A percentile compares a stretch with the other conserved stretches of the same genome.
These are phyloP conservation scores for Mycena haematopus DNA, from an alignment of 768 basidiomycete species.

Conservation along the genomic window DNA sequence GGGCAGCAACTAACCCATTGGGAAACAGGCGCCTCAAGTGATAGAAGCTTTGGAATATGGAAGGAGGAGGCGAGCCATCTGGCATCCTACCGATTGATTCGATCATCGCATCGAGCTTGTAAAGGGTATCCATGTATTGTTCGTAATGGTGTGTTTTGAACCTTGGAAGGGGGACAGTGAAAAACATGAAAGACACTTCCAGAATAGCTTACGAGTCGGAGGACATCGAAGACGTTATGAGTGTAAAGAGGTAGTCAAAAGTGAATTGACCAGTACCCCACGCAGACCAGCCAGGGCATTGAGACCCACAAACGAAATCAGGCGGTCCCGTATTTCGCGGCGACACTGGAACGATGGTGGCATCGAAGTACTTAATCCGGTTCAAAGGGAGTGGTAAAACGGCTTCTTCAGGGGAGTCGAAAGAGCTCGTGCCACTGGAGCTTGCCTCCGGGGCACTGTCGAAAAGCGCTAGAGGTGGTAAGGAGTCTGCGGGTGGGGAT, in stretches of 20 bases:
- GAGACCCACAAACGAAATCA: not conserved
- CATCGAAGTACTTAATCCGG: not conserved
- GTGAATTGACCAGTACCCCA: slow-evolving; percentile 18
- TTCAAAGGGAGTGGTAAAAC: not conserved
- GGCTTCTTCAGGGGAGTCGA: not conserved
- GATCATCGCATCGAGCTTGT: slow-evolving; percentile 5
- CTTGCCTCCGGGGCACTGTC: not conserved
- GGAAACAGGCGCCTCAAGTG: slow-evolving; percentile 20
- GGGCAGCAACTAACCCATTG: slow-evolving; percentile 12
- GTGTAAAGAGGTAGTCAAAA: slow-evolving; percentile 18
- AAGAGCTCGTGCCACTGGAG: not conserved
- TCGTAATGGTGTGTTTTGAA: slow-evolving; percentile 7
- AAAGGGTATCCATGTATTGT: slow-evolving; percentile 14
- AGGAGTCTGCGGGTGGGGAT: slow-evolving; percentile 10
- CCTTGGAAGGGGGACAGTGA: not conserved
- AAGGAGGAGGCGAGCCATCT: slow-evolving; percentile 18
- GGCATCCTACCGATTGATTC: slow-evolving; percentile 11
- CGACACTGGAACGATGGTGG: slow-evolving; percentile 7
- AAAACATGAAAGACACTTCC: not conserved
- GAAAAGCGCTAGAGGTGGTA: slow-evolving; percentile 14
- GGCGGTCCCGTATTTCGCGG: not conserved
- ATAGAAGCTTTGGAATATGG: slow-evolving; percentile 19
- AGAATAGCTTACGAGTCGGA: slow-evolving; percentile 9
- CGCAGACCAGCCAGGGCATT: slow-evolving; percentile 14
- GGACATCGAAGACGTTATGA: slow-evolving; percentile 7